These are phyloP conservation scores for Circinella minor DNA, from an alignment of 371 early-diverging fungal species.

Conservation along the genomic window DNA sequence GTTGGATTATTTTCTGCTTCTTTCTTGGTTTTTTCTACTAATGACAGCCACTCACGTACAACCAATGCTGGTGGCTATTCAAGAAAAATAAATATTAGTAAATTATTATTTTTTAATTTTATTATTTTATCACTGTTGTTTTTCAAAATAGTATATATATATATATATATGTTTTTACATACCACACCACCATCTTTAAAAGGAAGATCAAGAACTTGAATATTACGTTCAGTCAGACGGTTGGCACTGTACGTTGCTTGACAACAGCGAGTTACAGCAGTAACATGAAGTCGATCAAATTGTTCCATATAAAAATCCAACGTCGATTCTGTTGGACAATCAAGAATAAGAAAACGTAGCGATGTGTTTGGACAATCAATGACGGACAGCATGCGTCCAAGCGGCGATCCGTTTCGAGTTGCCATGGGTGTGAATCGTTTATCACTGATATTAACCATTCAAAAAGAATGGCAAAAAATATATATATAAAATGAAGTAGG, in stretches of 20 bases:
- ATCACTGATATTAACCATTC: conserved; percentile 10
- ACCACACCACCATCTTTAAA: conserved; percentile 67
- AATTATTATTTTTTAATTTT: too few relatives aligned
- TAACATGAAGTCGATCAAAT: conserved; percentile 71
- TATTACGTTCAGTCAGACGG: conserved; percentile 63
- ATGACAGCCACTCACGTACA: conserved; percentile 73
- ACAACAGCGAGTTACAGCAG: conserved; percentile 80
- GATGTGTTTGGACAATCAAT: conserved; percentile 25
- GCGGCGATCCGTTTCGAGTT: conserved; percentile 14
- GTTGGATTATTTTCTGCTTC: conserved; percentile 27
- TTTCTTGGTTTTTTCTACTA: conserved; percentile 56
- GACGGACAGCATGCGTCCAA: conserved; percentile 20
- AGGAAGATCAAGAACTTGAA: conserved; percentile 38
- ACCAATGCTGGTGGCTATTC: conserved; percentile 67
- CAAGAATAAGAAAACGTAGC: conserved; percentile 84
- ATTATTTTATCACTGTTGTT: too few relatives aligned
- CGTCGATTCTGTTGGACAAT: conserved; percentile 86
- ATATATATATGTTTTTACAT: conserved; percentile 9
- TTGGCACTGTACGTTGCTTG: conserved; percentile 83
- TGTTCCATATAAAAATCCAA: conserved; percentile 78
- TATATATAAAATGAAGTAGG: background rate
- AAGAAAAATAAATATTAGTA: too few relatives aligned
- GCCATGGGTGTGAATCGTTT: conserved; percentile 10
- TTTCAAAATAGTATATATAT: too few relatives aligned
- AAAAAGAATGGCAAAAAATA: background rate